Evolutionary conservation across 176 grass and related monocot genomes (phyloP).

Genomic region (Miscanthus lutarioriparius): DNA sequence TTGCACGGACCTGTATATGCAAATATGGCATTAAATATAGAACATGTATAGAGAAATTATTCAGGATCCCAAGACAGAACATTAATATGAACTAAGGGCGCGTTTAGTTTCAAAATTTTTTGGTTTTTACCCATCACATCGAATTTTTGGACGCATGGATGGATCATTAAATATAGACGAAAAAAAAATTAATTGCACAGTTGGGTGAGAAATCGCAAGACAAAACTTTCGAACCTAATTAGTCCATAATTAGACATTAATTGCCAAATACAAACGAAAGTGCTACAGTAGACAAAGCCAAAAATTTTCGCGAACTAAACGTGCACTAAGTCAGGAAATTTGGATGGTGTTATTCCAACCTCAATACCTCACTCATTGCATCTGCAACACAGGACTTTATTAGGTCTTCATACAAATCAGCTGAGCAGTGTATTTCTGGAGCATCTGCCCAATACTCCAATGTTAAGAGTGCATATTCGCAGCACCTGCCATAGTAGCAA

Average conservation of each 20-base stretch:
- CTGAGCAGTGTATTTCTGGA: slow-evolving; percentile 82
- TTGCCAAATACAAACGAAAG: too few relatives aligned
- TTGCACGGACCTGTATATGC: slow-evolving; percentile 66
- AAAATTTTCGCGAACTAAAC: too few relatives aligned
- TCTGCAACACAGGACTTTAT: slow-evolving; percentile 84
- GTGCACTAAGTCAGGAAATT: slow-evolving; percentile 1
- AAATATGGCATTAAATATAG: slow-evolving; percentile 33
- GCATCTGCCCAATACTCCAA: slow-evolving; percentile 95
- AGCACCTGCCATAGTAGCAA: slow-evolving; percentile 59
- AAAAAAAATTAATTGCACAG: too few relatives aligned
- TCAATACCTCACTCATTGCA: slow-evolving; percentile 94
- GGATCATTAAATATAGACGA: too few relatives aligned
- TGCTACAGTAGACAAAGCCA: too few relatives aligned
- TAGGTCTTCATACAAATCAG: slow-evolving; percentile 85
- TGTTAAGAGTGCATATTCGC: slow-evolving; percentile 86
- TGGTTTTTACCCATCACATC: too few relatives aligned
- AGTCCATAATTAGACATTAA: too few relatives aligned
- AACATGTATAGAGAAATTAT: background rate
- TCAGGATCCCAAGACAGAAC: slow-evolving; percentile 1
- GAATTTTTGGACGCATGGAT: too few relatives aligned
- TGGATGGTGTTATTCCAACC: slow-evolving; percentile 46
- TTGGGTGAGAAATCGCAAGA: too few relatives aligned
- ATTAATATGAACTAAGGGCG: slow-evolving; percentile 1
- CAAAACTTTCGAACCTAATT: too few relatives aligned
- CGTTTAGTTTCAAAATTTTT: too few relatives aligned